Base-by-base conservation (phyloP, 805 yeast species). In the Candida andamanensis region DNA sequence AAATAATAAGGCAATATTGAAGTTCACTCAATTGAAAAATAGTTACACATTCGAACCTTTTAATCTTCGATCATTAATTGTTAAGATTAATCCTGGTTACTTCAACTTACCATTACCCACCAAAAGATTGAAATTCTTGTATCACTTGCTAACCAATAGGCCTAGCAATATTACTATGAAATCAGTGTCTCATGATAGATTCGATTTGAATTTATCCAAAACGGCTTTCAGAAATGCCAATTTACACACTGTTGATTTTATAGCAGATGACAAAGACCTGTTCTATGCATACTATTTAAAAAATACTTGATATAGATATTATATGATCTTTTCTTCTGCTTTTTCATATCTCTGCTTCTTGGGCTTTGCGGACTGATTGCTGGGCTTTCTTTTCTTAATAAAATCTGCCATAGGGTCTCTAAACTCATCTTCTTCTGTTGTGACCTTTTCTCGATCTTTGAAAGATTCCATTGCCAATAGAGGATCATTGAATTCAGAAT, bases 1-100 rank as follows among this genome's bases (percentile, higher is more conserved):
- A 0, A 90, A 89, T 50, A 92, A 94, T 30, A 78, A 78, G 40
- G 78, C 87, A 0, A 50, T 89, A 1, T 64, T 89, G 39, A 76
- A 85, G 3, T 72, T 83, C 34, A 59, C 62, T 21, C 29, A 37
- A 4, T 34, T 48, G 15, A 27, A 36, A 15, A 13, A 37, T 10
- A 38, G 32, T 13, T 47, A 47, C 24, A 36, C 49, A 4, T 50
- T 60, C 21, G 32, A 38, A 32, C 32, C 36, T 0, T 52, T 54
- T 36, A 45, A 44, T 7, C 41, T 56, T 36, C 67, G 62, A 34
- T 55, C 68, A 0, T 30, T 69, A 23, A 58, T 67, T 26, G 33
- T 68, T 31, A 67, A 64, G 35, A 39, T 55, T 12, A 45, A 49
- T 17, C 77, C 77, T 1, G 37, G 45, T 4, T 46, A 50, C 18